phyloP scores from a whole-genome alignment of 2,329 filamentous ascomycete genomes.

The Colletotrichum viniferum region DNA sequence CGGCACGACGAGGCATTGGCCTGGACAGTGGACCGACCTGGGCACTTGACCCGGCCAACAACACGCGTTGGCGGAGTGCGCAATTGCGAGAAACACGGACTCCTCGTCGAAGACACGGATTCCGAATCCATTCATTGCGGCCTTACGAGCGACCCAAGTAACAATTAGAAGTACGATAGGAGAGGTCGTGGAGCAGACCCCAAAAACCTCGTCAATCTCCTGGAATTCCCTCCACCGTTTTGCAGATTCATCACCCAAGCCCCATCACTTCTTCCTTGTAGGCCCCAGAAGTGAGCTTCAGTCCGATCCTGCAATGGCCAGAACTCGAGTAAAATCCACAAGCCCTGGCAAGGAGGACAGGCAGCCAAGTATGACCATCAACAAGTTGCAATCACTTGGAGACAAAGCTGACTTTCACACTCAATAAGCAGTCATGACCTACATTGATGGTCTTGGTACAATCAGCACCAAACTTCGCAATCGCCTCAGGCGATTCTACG shows the following conservation, averaged over 20 bases:
- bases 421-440: neutral
- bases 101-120: neutral
- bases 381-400: no score
- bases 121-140: neutral
- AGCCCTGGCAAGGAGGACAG: neutral
- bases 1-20: neutral
- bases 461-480: neutral
- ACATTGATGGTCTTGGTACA: neutral
- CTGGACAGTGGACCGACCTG: neutral
- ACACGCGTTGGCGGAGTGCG: neutral
- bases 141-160: neutral
- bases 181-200: neutral
- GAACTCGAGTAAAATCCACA: neutral
- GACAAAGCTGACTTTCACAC: neutral
- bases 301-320: neutral
- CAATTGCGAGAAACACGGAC: neutral
- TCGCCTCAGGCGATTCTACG: neutral
- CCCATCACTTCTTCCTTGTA: neutral
- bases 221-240: neutral
- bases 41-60: neutral
- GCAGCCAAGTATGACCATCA: neutral
- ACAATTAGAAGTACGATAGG: neutral
- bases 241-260: neutral
- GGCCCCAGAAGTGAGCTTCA: neutral
- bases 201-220: no score